Evolutionary conservation across 441 rosid genomes (phyloP).

Genomic region (Pelargonium australe): DNA sequence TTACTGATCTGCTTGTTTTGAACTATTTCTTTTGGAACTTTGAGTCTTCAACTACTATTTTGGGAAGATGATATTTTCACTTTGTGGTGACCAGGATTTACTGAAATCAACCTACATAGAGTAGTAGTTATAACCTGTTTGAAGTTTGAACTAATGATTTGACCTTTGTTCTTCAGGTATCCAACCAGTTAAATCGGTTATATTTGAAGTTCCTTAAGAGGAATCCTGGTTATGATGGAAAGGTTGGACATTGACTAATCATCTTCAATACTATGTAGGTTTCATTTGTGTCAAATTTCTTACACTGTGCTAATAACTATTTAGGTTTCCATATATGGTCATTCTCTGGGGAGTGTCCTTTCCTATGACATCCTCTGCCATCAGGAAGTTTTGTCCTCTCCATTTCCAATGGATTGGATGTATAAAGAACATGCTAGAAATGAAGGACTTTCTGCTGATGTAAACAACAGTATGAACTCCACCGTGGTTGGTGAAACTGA

Average conservation of each 20-base stretch:
- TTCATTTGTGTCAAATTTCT: not conserved
- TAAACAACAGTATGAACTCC: conserved; percentile 4
- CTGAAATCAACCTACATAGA: not conserved
- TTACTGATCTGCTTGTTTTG: conserved; percentile 1
- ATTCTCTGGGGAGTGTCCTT: conserved; percentile 93
- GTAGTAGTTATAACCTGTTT: conserved; percentile 12
- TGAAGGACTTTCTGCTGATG: not conserved
- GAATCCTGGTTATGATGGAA: conserved; percentile 93
- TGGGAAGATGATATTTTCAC: not conserved
- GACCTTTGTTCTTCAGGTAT: conserved; percentile 50
- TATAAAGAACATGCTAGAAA: conserved; percentile 39
- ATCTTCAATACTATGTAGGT: conserved; percentile 18
- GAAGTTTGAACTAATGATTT: conserved; percentile 19
- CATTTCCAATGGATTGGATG: conserved; percentile 77
- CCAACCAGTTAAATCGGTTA: conserved; percentile 74
- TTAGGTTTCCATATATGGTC: conserved; percentile 87
- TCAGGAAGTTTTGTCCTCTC: conserved; percentile 76
- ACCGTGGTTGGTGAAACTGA: conserved; percentile 3
- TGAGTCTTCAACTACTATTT: not conserved
- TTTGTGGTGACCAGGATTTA: conserved; percentile 4
- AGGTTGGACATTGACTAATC: conserved; percentile 36
- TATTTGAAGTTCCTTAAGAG: conserved; percentile 74
- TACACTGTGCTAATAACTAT: conserved; percentile 16
- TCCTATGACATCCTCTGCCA: conserved; percentile 96
- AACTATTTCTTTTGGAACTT: not conserved